Evolutionary conservation across 805 yeast genomes (phyloP).

Genomic region (Barnettozyma californica): DNA sequence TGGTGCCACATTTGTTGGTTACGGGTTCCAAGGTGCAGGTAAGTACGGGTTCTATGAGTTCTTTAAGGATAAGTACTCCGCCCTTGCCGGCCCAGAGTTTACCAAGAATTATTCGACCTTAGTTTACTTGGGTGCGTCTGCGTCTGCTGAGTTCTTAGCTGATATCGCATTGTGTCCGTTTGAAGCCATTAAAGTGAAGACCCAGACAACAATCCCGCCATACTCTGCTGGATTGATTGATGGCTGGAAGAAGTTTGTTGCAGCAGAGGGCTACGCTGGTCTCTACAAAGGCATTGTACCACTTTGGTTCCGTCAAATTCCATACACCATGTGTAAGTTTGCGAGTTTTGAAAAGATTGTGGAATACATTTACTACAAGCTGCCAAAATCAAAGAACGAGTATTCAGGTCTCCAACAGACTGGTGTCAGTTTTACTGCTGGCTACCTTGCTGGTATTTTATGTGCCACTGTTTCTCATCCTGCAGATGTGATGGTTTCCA

Average conservation of each 20-base stretch:
- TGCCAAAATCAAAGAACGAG: conserved; percentile 69
- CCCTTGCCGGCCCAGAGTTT: conserved; percentile 55
- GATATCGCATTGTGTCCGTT: conserved; percentile 88
- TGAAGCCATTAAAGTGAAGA: conserved; percentile 91
- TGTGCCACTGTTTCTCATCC: conserved; percentile 97
- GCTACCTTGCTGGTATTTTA: conserved; percentile 95
- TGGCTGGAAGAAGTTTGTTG: conserved; percentile 61
- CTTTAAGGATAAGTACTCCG: conserved; percentile 76
- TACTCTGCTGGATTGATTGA: conserved; percentile 57
- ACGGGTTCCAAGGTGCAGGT: conserved; percentile 95
- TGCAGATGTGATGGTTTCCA: conserved; percentile 98
- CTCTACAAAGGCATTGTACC: conserved; percentile 89
- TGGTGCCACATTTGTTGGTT: conserved; percentile 90
- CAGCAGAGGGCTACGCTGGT: conserved; percentile 65
- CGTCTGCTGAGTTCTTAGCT: conserved; percentile 91
- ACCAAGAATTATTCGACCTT: conserved; percentile 66
- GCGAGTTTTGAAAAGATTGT: conserved; percentile 93
- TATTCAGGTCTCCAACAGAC: conserved; percentile 78
- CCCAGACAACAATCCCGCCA: conserved; percentile 92
- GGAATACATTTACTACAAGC: conserved; percentile 62
- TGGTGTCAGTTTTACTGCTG: conserved; percentile 91
- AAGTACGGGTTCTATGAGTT: conserved; percentile 93
- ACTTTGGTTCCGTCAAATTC: conserved; percentile 93
- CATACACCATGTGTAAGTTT: conserved; percentile 97
- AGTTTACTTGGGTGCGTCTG: conserved; percentile 78